Evolutionary conservation across 2,329 filamentous ascomycete genomes (phyloP), one percentile per base, ranked within the genome.

Genomic region (Verticillium zaregamsianum): DNA sequence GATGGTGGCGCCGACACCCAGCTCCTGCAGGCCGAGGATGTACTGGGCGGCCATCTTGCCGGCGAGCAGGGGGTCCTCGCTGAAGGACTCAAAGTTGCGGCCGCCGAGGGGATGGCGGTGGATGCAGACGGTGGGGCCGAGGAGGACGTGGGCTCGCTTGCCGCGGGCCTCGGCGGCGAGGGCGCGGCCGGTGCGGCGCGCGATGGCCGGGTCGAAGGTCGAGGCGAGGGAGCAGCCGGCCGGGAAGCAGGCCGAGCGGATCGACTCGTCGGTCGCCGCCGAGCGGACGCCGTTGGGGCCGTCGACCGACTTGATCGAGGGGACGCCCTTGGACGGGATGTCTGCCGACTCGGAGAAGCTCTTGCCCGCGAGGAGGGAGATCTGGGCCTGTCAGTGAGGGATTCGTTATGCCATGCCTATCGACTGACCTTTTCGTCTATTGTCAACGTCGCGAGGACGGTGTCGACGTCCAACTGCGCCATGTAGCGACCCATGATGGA

Each of bases 71-170:
- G 79, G 80, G 61, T 82, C 80, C 65, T 82, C 78, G 35, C 74
- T 66, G n/a, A 74, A 67, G 11, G 71, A 73, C 58, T 73, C 71
- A 32, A 69, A 72, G 3, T 66, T 61, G 35, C 71, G 64, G 2
- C 66, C 69, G 45, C 71, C 71, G 61, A 76, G 65, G 63, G 74
- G 67, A 60, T 68, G 59, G 2, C 80, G 79, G 64, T 82, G 82
- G 59, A 82, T 67, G 40, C 64, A 62, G 8, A 69, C 66, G 25
- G 70, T 72, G 7, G 70, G 70, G 17, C 68, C 70, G 54, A 72
- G 80, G 67, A 89, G 85, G 28, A 90, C 82, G 68, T 91, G 87
- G 17, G 89, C 82, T 59, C 88, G 88, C 75, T 93, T 93, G 60
- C 65, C 69, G 14, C 68, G 65, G 3, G 71, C 68, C 55, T 76